Evolutionary conservation across 306 rosid species (phyloP).

Genomic region (Clitoria ternatea): DNA sequence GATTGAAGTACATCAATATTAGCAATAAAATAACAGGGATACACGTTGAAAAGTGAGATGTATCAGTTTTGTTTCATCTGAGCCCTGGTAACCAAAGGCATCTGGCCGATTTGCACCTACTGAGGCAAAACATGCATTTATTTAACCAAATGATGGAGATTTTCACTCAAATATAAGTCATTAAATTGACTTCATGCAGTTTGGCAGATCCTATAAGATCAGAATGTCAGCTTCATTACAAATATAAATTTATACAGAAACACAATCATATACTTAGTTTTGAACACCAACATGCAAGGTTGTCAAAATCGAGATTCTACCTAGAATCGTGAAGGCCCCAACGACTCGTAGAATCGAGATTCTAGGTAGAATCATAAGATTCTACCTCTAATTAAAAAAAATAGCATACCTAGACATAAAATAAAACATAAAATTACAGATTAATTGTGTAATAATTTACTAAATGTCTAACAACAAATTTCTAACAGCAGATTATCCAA

Average conservation of each 20-base stretch:
- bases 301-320: too few species aligned
- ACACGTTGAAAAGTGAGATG: not conserved
- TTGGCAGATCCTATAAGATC: not conserved
- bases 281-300: not conserved
- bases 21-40: not conserved
- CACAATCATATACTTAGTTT: not conserved
- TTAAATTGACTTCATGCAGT: not conserved
- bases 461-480: too few species aligned
- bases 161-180: not conserved
- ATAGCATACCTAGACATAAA: too few species aligned
- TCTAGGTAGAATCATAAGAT: too few species aligned
- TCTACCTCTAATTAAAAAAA: too few species aligned
- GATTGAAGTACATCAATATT: not conserved
- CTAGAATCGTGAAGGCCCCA: too few species aligned
- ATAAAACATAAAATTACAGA: too few species aligned
- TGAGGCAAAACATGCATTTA: not conserved
- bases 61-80: not conserved
- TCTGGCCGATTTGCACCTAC: not conserved
- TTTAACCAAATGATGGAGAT: constrained; percentile 2
- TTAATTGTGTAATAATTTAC: too few species aligned
- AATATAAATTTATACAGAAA: constrained; percentile 2
- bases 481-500: too few species aligned
- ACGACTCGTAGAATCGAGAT: too few species aligned
- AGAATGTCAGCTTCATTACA: not conserved
- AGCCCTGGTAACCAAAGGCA: not conserved